These are phyloP conservation scores for Alternaria panax DNA, from an alignment of 2,329 filamentous ascomycete genomes.

Conservation along the genomic window DNA sequence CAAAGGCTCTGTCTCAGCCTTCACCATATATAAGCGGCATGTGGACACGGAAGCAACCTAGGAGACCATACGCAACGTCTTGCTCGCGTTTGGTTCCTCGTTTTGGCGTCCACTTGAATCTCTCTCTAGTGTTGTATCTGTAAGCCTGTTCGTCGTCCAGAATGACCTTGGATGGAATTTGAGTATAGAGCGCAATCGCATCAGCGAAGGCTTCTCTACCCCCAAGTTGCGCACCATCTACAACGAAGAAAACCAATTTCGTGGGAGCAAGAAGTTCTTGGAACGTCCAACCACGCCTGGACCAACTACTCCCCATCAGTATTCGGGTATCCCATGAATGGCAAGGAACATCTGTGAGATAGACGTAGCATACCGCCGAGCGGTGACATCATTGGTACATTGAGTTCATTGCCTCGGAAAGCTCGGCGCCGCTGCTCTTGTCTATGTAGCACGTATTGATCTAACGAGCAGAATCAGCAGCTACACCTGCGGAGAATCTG, in stretches of 20 bases:
- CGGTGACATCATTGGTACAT: slow-evolving; percentile 1
- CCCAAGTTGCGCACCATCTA: neutral
- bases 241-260: neutral
- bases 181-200: neutral
- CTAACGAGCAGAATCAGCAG: neutral
- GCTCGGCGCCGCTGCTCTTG: slow-evolving; percentile 5
- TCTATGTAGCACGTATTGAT: slow-evolving; percentile 16
- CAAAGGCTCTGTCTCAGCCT: neutral
- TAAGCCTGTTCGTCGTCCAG: accelerated
- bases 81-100: slow-evolving; percentile 25
- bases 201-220: neutral
- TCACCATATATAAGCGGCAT: slow-evolving; percentile 20
- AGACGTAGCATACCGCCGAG: slow-evolving; percentile 5
- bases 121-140: slow-evolving; percentile 6
- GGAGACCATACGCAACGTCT: slow-evolving; percentile 39
- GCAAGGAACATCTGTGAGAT: neutral
- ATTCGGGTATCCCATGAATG: neutral
- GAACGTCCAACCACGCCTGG: slow-evolving; percentile 5
- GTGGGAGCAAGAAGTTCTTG: neutral
- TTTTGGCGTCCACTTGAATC: slow-evolving; percentile 16
- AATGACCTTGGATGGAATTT: neutral
- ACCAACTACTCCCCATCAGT: slow-evolving; percentile 6
- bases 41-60: slow-evolving; percentile 37
- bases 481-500: too few relatives aligned
- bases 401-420: slow-evolving; percentile 5